Percentiles rank a stretch among this genome's conserved stretches.
Conservation (phyloP, 306 rosid species). For the Rosa chinensis region DNA sequence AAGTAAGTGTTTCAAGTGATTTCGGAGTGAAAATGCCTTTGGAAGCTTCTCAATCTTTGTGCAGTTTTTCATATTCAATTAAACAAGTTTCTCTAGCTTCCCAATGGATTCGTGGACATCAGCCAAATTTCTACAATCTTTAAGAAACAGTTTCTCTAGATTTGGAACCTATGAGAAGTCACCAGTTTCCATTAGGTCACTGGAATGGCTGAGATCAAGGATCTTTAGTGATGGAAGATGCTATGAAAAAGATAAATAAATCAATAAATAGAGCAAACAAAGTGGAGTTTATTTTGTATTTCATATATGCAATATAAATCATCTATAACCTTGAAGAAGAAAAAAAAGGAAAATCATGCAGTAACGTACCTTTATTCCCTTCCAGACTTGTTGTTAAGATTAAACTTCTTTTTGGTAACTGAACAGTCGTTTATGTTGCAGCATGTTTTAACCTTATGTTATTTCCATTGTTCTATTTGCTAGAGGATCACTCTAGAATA, state of each 20-base stretch:
- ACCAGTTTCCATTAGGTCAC: background rate
- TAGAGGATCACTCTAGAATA: too few species aligned
- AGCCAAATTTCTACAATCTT: constrained; percentile 5
- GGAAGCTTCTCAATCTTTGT: constrained; percentile 7
- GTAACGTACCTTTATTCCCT: background rate
- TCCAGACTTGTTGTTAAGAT: background rate
- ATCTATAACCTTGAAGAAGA: too few species aligned
- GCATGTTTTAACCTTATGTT: too few species aligned
- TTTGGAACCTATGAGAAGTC: constrained; percentile 7
- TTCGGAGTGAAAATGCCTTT: background rate
- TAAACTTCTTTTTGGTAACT: too few species aligned
- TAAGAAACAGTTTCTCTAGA: constrained; percentile 16
- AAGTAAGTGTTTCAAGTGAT: background rate
- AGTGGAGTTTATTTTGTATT: background rate
- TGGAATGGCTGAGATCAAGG: constrained; percentile 15
- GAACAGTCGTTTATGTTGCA: too few species aligned
- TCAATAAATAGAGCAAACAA: too few species aligned
- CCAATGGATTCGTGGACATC: constrained; percentile 8
- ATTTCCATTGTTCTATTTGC: too few species aligned
- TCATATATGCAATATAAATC: background rate
- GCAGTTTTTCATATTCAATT: constrained; percentile 9
- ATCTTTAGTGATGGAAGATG: constrained; percentile 3
- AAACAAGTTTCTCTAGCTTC: background rate
- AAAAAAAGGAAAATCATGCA: background rate
- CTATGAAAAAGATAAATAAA: background rate